Evolutionary conservation across 2,329 filamentous ascomycete species (phyloP).

Genomic region (Pestalotiopsis sp.): DNA sequence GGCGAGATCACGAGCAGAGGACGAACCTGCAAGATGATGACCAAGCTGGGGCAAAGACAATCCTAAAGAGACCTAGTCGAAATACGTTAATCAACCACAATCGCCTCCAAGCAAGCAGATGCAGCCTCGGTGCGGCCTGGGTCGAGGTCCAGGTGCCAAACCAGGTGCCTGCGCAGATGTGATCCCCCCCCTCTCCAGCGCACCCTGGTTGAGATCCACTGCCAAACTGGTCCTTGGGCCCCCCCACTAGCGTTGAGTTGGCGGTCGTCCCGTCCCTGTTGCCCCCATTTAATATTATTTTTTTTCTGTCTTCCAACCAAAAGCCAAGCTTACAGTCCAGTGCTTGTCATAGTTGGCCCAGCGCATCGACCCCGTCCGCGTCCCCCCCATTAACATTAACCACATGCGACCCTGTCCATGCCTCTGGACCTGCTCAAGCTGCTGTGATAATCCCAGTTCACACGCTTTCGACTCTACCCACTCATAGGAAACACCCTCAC

Average conservation of each 20-base stretch:
- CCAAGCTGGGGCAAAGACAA: neutral
- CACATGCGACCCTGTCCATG: neutral
- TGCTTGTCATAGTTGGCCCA: neutral
- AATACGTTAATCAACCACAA: neutral
- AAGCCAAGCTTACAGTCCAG: no score
- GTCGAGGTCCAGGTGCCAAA: neutral
- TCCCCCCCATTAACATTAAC: neutral
- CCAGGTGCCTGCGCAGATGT: neutral
- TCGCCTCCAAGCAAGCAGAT: neutral
- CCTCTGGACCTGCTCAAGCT: neutral
- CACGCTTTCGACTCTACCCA: slow-evolving; percentile 5
- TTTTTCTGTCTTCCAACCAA: neutral
- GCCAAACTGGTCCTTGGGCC: neutral
- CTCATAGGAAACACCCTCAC: neutral
- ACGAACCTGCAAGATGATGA: neutral
- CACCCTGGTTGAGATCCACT: neutral
- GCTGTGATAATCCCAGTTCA: slow-evolving; percentile 9
- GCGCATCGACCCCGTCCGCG: neutral
- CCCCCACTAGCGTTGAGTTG: neutral
- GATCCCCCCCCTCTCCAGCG: neutral
- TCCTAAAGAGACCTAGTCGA: neutral
- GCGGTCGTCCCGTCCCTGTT: neutral
- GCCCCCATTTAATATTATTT: neutral
- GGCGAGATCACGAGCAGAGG: neutral
- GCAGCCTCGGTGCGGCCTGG: neutral